Base-by-base conservation (phyloP, 345 rosid species). In the Bruguiera gymnorhiza region DNA sequence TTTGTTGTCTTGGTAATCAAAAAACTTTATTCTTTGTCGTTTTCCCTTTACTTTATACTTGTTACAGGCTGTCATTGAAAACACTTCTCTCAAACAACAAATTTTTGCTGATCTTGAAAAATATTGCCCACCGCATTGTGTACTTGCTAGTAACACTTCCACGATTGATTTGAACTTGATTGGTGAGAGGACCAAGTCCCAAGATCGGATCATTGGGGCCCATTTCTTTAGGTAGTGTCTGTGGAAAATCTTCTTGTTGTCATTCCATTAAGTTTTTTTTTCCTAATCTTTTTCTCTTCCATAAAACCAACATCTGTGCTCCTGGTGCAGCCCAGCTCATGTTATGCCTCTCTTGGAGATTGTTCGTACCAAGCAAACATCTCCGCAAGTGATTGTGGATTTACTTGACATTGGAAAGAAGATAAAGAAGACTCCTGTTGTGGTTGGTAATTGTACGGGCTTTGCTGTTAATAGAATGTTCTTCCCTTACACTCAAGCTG, bases 401-500 rank as follows among this genome's bases (percentile, higher is more conserved):
- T 76, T 96, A 55, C 82, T 96, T 39, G 95, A 90, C 77, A 82
- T 96, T 48, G 99, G 96, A 54, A 96, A 87, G 80, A 89, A 84
- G 82, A 92, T 96, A 80, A 90, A 72, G 82, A 96, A 95, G 82
- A 92, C 94, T 52, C 98, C 98, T 36, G 84, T 92, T 27, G 95
- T 92, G 61, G 99, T 96, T 9, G 97, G 99, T 29, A 96, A 96
- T 76, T 92, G 98, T 86, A 96, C 99, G 1, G 98, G 99, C 34
- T 96, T 96, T 83, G 98, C 98, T 67, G 99, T 92, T 70, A 92
- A 92, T 78, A 87, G 99, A 85, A 86, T 92, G 89, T 92, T 96
- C 85, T 96, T 96, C 84, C 98, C 99, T 39, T 92, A 90, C 78
- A 85, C 97, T 46, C 91, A 85, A 70, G 90, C 90, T 24, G 94